phyloP scores from a whole-genome alignment of 2,329 filamentous ascomycete genomes.

The Dryadomyces quercus-mongolicae region DNA sequence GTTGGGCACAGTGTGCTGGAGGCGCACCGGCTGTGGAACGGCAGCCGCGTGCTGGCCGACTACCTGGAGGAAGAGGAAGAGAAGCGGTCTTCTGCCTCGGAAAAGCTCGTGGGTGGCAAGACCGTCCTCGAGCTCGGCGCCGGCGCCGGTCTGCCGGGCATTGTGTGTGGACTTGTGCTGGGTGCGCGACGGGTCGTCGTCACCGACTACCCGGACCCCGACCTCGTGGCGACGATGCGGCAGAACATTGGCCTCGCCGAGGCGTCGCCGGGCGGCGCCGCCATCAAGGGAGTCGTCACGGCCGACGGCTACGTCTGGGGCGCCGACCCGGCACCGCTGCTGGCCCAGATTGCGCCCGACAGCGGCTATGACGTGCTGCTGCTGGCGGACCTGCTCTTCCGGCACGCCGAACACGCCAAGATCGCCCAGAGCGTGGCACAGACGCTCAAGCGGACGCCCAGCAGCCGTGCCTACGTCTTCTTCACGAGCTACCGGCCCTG shows the following conservation, averaged over 20 bases:
- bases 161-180: slow-evolving; percentile 58
- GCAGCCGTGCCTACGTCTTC: slow-evolving; percentile 67
- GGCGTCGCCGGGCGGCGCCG: slow-evolving; percentile 15
- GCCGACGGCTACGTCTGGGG: slow-evolving; percentile 80
- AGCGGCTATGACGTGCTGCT: slow-evolving; percentile 67
- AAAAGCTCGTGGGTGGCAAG: slow-evolving; percentile 42
- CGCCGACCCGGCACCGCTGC: slow-evolving; percentile 43
- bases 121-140: slow-evolving; percentile 84
- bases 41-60: slow-evolving; percentile 61
- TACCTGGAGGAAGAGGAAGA: slow-evolving; percentile 53
- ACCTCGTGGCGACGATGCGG: slow-evolving; percentile 68
- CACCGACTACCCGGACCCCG: slow-evolving; percentile 79
- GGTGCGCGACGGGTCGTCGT: slow-evolving; percentile 63
- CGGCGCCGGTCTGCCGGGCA: slow-evolving; percentile 71
- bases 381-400: slow-evolving; percentile 81
- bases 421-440: slow-evolving; percentile 59
- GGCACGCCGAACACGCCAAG: slow-evolving; percentile 75
- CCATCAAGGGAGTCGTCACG: slow-evolving; percentile 20
- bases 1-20: slow-evolving; percentile 81
- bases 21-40: slow-evolving; percentile 88
- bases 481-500: slow-evolving; percentile 92
- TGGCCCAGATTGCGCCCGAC: slow-evolving; percentile 35
- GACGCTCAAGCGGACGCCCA: slow-evolving; percentile 45
- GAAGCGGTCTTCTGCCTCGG: neutral
- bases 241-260: slow-evolving; percentile 56